These are phyloP conservation scores for Dioscorea dumetorum DNA, from an alignment of 106 monocot genomes.

Conservation along the genomic window DNA sequence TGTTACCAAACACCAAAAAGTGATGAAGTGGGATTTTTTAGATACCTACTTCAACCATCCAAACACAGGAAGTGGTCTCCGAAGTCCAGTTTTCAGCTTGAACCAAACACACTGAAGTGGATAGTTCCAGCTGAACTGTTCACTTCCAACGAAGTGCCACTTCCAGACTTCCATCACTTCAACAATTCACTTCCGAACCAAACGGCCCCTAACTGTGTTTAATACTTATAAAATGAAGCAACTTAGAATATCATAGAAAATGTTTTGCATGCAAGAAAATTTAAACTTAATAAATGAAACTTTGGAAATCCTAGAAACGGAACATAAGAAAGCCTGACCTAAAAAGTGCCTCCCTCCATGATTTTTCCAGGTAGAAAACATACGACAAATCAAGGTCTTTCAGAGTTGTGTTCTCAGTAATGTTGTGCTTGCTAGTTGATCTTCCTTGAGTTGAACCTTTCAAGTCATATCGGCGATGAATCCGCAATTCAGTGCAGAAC, in stretches of 20 bases:
- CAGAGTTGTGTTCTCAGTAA: constrained; percentile 68
- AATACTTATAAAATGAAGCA: too few relatives aligned
- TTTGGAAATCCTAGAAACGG: background rate
- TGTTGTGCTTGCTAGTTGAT: constrained; percentile 54
- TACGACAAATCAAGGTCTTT: constrained; percentile 96
- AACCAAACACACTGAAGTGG: too few relatives aligned
- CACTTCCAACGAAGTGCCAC: too few relatives aligned
- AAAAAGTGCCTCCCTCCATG: constrained; percentile 89
- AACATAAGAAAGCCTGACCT: constrained; percentile 32
- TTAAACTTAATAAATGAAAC: background rate
- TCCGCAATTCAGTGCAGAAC: constrained; percentile 86
- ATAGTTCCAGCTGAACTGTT: too few relatives aligned
- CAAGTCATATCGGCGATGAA: constrained; percentile 84
- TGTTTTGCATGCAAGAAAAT: background rate
- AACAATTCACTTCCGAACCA: too few relatives aligned
- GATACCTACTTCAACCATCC: too few relatives aligned
- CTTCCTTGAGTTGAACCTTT: constrained; percentile 92
- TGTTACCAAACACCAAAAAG: too few relatives aligned
- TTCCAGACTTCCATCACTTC: too few relatives aligned
- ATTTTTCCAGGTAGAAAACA: constrained; percentile 80
- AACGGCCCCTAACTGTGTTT: too few relatives aligned
- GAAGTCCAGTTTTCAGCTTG: too few relatives aligned
- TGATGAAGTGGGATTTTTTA: too few relatives aligned
- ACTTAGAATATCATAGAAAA: background rate
- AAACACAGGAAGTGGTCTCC: too few relatives aligned